Percentiles rank a stretch among this genome's conserved stretches.
phyloP scores from a whole-genome alignment of 768 basidiomycete genomes.

The Lyophyllum semitale region DNA sequence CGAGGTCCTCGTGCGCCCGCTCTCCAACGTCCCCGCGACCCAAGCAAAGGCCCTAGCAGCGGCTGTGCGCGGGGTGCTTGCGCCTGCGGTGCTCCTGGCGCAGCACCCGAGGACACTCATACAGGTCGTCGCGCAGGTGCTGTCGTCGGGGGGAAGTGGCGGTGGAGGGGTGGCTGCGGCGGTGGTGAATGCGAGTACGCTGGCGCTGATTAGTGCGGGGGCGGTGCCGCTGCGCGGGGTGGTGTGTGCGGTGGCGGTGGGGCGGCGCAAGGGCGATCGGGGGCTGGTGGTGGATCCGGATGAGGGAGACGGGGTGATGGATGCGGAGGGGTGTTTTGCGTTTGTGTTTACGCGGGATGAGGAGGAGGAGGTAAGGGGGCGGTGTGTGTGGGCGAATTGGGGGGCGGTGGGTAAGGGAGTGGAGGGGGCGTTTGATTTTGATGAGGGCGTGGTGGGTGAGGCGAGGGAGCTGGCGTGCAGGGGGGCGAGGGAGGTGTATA shows the following conservation, averaged over 20 bases:
- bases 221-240: conserved; percentile 77
- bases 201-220: conserved; percentile 69
- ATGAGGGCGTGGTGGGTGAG: conserved; percentile 39
- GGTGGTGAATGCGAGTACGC: conserved; percentile 68
- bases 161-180: conserved; percentile 48
- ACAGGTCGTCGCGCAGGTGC: conserved; percentile 75
- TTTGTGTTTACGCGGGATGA: conserved; percentile 50
- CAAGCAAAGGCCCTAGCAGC: conserved; percentile 61
- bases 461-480: conserved; percentile 50
- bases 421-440: conserved; percentile 37
- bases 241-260: conserved; percentile 68
- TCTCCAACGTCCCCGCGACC: conserved; percentile 69
- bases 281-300: conserved; percentile 53
- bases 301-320: conserved; percentile 43
- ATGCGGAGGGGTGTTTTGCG: conserved; percentile 66
- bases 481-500: conserved; percentile 51
- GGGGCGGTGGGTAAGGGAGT: conserved; percentile 21
- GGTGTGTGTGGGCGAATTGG: conserved; percentile 65
- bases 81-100: conserved; percentile 64
- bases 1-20: conserved; percentile 72
- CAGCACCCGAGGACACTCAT: conserved; percentile 73
- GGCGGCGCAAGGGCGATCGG: conserved; percentile 30
- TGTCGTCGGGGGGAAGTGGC: conserved; percentile 27
- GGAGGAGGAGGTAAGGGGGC: conserved; percentile 17
- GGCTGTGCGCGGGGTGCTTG: conserved; percentile 55